A percentile compares a stretch with the other conserved stretches of the same genome.
Evolutionary conservation across 805 yeast genomes (phyloP).

Genomic region (Candida manassasensis): DNA sequence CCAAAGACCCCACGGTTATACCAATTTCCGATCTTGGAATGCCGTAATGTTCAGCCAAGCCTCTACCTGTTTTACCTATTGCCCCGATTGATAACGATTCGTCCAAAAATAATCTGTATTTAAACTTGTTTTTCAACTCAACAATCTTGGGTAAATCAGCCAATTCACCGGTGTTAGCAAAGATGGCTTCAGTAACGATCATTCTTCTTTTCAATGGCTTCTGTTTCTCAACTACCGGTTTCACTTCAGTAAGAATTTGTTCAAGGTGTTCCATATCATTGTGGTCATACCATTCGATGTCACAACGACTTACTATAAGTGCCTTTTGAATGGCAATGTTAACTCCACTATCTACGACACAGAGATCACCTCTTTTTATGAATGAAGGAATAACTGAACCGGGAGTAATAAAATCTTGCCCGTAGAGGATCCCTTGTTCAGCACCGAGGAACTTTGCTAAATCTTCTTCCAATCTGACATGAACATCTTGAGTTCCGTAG

Average conservation of each 20-base stretch:
- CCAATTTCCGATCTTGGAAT: slow-evolving; percentile 72
- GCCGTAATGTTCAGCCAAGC: slow-evolving; percentile 69
- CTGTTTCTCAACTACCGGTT: slow-evolving; percentile 57
- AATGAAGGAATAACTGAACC: slow-evolving; percentile 90
- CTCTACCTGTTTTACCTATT: slow-evolving; percentile 80
- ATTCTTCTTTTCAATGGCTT: slow-evolving; percentile 83
- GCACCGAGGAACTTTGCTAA: slow-evolving; percentile 72
- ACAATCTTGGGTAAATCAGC: slow-evolving; percentile 66
- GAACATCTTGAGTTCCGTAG: slow-evolving; percentile 93
- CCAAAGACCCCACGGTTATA: slow-evolving; percentile 83
- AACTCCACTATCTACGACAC: slow-evolving; percentile 79
- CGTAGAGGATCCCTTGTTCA: slow-evolving; percentile 78
- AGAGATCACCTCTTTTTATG: slow-evolving; percentile 89
- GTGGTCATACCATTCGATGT: slow-evolving; percentile 78
- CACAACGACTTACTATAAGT: slow-evolving; percentile 77
- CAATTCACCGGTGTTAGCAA: slow-evolving; percentile 75
- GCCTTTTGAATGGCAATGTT: slow-evolving; percentile 84
- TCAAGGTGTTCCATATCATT: slow-evolving; percentile 84
- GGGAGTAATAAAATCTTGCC: slow-evolving; percentile 87
- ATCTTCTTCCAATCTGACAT: slow-evolving; percentile 70
- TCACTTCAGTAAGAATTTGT: slow-evolving; percentile 55
- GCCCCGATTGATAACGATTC: slow-evolving; percentile 86
- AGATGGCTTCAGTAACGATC: slow-evolving; percentile 87
- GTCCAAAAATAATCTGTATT: slow-evolving; percentile 82
- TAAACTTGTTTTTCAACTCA: slow-evolving; percentile 72